Percentiles rank a stretch among this genome's conserved stretches.
These are phyloP conservation scores for Tuber magnatum DNA, from an alignment of 495 filamentous ascomycete species.

Conservation along the genomic window DNA sequence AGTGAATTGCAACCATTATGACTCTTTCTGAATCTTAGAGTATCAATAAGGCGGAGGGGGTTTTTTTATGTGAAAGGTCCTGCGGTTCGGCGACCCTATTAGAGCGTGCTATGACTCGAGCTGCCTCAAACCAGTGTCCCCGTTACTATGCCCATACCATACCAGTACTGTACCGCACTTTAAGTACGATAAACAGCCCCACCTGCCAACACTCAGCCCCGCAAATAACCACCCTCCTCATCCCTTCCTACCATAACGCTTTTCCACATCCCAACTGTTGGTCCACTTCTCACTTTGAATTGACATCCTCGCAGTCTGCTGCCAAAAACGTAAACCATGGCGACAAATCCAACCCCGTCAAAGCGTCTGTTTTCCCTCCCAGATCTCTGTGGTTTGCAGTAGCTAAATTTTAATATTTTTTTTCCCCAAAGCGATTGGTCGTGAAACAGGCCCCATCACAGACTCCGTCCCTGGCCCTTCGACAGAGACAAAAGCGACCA, in stretches of 20 bases:
- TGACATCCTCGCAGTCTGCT: not conserved
- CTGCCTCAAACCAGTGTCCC: not conserved
- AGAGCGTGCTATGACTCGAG: not conserved
- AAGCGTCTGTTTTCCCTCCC: constrained; percentile 25
- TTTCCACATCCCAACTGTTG: not conserved
- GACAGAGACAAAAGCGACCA: constrained; percentile 10
- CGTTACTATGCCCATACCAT: not conserved
- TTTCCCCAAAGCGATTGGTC: constrained; percentile 19
- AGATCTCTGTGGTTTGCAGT: not conserved
- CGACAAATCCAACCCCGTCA: constrained; percentile 24
- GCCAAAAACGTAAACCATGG: constrained; percentile 19
- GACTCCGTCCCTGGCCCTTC: constrained; percentile 13
- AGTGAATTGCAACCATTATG: not conserved
- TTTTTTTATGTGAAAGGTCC: not conserved
- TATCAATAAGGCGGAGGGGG: not conserved
- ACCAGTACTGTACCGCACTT: too few species aligned
- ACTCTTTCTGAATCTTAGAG: not conserved
- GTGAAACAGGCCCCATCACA: constrained; percentile 23
- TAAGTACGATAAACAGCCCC: not conserved
- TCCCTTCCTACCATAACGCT: not conserved
- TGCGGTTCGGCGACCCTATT: not conserved
- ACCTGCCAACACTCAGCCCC: not conserved
- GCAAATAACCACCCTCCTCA: not conserved
- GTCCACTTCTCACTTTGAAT: not conserved
- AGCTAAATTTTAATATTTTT: constrained; percentile 5